A percentile compares a stretch with the other conserved stretches of the same genome.
phyloP scores from a whole-genome alignment of 208 protist species.

The Trypanosoma lewisi region DNA sequence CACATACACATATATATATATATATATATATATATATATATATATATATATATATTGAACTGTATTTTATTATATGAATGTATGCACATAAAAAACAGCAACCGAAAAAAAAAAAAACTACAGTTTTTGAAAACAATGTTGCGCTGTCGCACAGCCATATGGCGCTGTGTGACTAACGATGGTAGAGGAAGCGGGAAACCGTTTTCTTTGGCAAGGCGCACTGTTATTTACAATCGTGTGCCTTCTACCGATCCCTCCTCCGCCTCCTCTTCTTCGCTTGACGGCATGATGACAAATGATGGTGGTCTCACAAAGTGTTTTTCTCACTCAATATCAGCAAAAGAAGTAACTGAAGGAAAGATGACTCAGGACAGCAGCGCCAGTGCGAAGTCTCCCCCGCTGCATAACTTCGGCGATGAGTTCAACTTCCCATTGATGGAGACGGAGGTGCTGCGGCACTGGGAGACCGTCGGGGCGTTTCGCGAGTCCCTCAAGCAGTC shows the following conservation, averaged over 20 bases:
- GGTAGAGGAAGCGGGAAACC: constrained; percentile 40
- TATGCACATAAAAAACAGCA: too few relatives aligned
- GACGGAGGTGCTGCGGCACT: constrained; percentile 93
- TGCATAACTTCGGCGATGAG: constrained; percentile 68
- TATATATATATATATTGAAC: too few relatives aligned
- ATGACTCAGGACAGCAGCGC: background rate
- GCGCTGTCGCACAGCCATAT: background rate
- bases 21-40: too few relatives aligned
- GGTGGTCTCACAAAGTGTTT: constrained; percentile 6
- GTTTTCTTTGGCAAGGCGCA: constrained; percentile 44
- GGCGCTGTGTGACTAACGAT: constrained; percentile 19
- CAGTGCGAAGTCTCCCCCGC: constrained; percentile 7
- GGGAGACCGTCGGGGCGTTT: constrained; percentile 97
- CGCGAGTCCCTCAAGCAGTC: constrained; percentile 92
- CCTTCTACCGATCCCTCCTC: constrained; percentile 22
- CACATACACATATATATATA: too few relatives aligned
- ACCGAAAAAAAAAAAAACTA: too few relatives aligned
- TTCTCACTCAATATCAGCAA: constrained; percentile 11
- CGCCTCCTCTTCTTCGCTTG: constrained; percentile 21
- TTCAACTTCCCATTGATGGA: constrained; percentile 95
- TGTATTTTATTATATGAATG: too few relatives aligned
- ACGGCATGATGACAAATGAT: constrained; percentile 3
- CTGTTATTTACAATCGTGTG: constrained; percentile 46
- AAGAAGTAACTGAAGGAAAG: constrained; percentile 13
- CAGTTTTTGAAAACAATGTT: too few relatives aligned